phyloP scores from a whole-genome alignment of 176 grass and related monocot species.

The Oryza longistaminata region DNA sequence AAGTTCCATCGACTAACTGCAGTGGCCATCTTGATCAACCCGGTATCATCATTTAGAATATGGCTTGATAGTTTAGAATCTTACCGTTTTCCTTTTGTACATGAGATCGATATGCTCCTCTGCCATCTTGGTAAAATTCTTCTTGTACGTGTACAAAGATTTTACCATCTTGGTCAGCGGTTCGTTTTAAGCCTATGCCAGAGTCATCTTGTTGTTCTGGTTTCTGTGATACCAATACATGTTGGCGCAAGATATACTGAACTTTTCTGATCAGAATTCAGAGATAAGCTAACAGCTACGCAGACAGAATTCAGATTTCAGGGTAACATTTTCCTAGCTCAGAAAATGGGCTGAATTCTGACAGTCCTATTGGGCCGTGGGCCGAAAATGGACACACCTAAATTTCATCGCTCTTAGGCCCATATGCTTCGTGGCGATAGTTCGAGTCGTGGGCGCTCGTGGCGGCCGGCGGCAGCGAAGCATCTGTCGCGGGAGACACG shows the following conservation, averaged over 20 bases:
- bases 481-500: not conserved
- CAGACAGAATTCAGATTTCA: no score
- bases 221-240: not conserved
- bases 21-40: conserved; percentile 73
- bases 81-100: conserved; percentile 24
- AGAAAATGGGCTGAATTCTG: not conserved
- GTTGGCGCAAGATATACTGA: not conserved
- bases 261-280: not conserved
- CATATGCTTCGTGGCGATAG: not conserved
- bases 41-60: conserved; percentile 44
- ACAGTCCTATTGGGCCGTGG: no score
- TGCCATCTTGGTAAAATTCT: no score
- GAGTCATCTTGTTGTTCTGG: not conserved
- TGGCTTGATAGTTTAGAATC: not conserved
- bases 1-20: conserved; percentile 73
- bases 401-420: no score
- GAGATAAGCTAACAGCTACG: not conserved
- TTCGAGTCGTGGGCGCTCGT: not conserved
- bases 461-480: no score
- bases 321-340: no score
- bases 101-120: conserved; percentile 2
- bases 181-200: not conserved
- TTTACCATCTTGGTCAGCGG: not conserved
- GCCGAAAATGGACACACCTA: no score
- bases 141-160: no score